Evolutionary conservation across 2,329 filamentous ascomycete genomes (phyloP).

Genomic region (Beauveria pseudobassiana): DNA sequence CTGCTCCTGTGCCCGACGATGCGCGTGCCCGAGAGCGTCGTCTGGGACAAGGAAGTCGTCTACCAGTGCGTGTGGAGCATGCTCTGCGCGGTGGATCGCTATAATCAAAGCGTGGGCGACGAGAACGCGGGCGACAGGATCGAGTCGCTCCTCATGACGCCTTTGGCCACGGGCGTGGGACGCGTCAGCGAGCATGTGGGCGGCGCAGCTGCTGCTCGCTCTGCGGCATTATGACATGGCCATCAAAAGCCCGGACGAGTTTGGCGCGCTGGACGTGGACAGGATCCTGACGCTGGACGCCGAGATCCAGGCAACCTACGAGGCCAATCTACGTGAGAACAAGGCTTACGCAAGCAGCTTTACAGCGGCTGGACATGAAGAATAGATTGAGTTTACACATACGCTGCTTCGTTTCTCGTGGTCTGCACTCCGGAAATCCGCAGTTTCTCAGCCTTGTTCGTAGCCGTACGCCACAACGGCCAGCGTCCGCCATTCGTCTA

Average conservation of each 20-base stretch:
- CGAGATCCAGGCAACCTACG: constrained; percentile 5
- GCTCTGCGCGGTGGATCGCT: constrained; percentile 38
- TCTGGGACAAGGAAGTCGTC: constrained; percentile 45
- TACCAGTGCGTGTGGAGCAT: constrained; percentile 48
- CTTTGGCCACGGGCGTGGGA: constrained; percentile 42
- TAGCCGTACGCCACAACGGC: background rate
- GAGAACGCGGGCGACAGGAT: constrained; percentile 24
- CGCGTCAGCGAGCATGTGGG: constrained; percentile 40
- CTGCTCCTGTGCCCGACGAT: constrained; percentile 48
- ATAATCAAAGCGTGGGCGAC: constrained; percentile 27
- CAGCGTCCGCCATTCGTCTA: background rate
- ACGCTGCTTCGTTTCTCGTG: no score
- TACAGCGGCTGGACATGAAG: background rate
- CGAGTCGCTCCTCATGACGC: constrained; percentile 40
- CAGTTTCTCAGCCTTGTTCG: background rate
- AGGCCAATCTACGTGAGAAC: background rate
- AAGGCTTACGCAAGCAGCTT: background rate
- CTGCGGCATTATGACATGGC: constrained; percentile 45
- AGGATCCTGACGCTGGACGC: constrained; percentile 1
- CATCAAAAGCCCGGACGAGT: constrained; percentile 32
- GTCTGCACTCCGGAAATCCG: no score
- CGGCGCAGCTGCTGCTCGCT: constrained; percentile 40
- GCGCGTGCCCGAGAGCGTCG: constrained; percentile 34
- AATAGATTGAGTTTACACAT: background rate
- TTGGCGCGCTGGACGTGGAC: constrained; percentile 26